Evolutionary conservation across 192 early-diverging fungal genomes (phyloP), one percentile per base, ranked within the genome.

Genomic region (Coemansia nantahalensis): DNA sequence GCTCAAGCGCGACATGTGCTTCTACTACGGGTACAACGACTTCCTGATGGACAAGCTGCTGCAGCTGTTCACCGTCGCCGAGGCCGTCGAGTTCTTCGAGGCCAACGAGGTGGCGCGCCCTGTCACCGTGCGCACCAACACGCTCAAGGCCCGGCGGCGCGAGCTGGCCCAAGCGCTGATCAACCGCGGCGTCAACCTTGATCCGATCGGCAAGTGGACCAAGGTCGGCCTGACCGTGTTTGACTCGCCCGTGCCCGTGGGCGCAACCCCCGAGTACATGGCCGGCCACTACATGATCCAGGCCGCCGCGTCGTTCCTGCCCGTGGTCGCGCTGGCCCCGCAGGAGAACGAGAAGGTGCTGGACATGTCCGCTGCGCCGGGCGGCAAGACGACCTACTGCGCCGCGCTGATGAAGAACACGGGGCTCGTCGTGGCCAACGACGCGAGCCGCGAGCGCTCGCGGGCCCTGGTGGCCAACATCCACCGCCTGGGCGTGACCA

Each of bases 281-380:
- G 93, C 97, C 19, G 97, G 97, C 12, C 92, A 99, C 60, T 99
- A 99, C 55, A 99, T 99, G 90, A 84, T 99, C 37, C 97, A 99
- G 65, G 89, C 97, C 0, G 94, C 94, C 11, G 91, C 92, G 12
- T 99, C 97, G 0, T 99, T 99, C 78, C 77, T 99, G 55, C 97
- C 97, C 11, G 94, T 97, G 21, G 90, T 99, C 79, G 83, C 97
- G 6, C 71, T 99, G 7, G 93, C 90, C 5, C 97, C 97, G 24
- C 90, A 95, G 66, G 93, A 95, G 52, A 83, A 93, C 63, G 97
- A 99, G 52, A 83, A 88, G 33, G 81, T 97, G 21, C 68, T 99
- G 31, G 97, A 99, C 68, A 99, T 99, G 97, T 92, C 90, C 40
- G 85, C 94, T 16, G 95, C 97, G 13, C 97, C 97, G 8, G 97